Base-by-base conservation (phyloP, 768 basidiomycete species). In the Mycena epipterygia region DNA sequence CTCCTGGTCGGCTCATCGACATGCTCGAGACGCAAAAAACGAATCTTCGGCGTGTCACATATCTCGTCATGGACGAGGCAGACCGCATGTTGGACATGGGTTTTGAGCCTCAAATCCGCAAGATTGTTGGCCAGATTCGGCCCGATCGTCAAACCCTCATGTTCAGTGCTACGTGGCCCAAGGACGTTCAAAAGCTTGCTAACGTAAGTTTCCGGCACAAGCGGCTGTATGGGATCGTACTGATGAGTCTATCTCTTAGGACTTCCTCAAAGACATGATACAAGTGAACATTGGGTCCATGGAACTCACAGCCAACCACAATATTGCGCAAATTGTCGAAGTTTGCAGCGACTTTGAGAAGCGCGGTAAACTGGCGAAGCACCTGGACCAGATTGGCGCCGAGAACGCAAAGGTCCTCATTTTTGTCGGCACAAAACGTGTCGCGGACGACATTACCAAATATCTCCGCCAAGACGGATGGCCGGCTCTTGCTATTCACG, bases 11-110 rank as follows among this genome's bases (percentile, higher is more conserved):
- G 73, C 86, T 99, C 74, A 99, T 99, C 75, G 98, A 99, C 79
- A 99, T 99, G 98, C 89, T 99, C 30, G 98, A 99, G 85, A 90
- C 89, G 1, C 92, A 94, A 79, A 98, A 98, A 84, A 99, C 97
- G 25, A 99, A 99, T 82, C 89, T 99, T 61, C 94, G 94, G 66
- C 92, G 98, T 46, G 88, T 99, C 65, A 99, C 98, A 25, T 99
- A 99, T 82, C 89, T 99, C 44, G 98, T 99, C 79, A 95, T 99
- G 91, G 98, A 99, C 78, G 98, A 99, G 82, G 98, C 98, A 51
- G 98, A 99, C 85, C 95, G 98, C 78, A 99, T 99, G 98, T 89
- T 99, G 73, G 98, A 99, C 86, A 99, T 99, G 98, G 98, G 98
- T 87, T 99, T 99, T 85, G 98, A 99, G 84, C 98, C 98, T 61